A percentile compares a stretch with the other conserved stretches of the same genome.
phyloP scores from a whole-genome alignment of 2,329 filamentous ascomycete species.

The Colletotrichum sp. region DNA sequence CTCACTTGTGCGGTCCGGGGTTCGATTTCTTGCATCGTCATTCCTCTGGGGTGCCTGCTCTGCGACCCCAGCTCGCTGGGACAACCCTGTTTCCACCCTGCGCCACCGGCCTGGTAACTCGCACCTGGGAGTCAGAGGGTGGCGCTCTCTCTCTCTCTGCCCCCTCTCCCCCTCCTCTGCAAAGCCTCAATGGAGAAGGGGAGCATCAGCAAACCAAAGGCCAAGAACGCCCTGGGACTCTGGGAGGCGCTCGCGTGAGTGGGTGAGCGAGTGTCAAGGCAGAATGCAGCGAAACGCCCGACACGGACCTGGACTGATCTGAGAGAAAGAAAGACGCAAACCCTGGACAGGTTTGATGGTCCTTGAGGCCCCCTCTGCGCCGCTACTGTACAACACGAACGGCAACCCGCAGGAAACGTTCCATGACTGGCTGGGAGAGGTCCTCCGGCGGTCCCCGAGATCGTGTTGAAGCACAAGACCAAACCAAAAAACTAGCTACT shows the following conservation, averaged over 20 bases:
- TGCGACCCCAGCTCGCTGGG: background rate
- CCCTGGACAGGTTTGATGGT: background rate
- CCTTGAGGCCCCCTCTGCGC: background rate
- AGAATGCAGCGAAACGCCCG: background rate
- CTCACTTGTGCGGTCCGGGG: background rate
- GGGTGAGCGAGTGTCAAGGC: background rate
- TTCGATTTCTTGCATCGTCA: slow-evolving; percentile 16
- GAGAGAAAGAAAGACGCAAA: background rate
- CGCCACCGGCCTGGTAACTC: slow-evolving; percentile 13
- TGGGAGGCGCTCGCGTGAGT: background rate
- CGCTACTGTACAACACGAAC: background rate
- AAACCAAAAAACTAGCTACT: background rate
- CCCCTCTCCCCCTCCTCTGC: background rate
- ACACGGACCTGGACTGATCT: background rate
- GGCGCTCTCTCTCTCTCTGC: background rate
- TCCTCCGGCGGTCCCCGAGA: background rate
- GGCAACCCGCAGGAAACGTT: background rate
- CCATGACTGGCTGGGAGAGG: background rate
- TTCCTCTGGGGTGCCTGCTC: slow-evolving; percentile 1
- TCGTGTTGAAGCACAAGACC: background rate
- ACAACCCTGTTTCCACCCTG: background rate
- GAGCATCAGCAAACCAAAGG: background rate
- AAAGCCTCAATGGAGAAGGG: background rate
- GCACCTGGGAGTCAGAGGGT: background rate
- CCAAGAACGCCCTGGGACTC: background rate